Conservation (phyloP, 345 rosid genomes). For the Noccaea caerulescens region DNA sequence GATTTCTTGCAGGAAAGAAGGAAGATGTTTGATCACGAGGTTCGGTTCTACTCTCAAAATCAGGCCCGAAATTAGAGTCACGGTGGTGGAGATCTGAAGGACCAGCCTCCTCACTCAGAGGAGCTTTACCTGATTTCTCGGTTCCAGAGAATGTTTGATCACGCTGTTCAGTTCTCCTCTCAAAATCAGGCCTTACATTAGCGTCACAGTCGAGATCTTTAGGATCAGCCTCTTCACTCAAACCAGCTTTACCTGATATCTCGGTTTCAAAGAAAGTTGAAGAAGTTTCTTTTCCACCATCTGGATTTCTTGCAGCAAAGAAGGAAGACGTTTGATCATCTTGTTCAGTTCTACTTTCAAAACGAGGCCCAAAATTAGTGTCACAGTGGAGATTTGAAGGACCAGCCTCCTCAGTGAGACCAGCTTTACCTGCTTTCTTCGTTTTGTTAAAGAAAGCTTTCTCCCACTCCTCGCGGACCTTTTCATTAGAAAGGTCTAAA, state of each 20-base stretch:
- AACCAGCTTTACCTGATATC: not conserved
- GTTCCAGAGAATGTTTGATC: slow-evolving; percentile 18
- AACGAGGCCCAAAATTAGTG: slow-evolving; percentile 32
- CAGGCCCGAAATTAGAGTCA: slow-evolving; percentile 37
- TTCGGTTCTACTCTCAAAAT: slow-evolving; percentile 37
- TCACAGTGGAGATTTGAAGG: slow-evolving; percentile 30
- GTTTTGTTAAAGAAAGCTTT: slow-evolving; percentile 54
- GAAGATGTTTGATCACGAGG: slow-evolving; percentile 34
- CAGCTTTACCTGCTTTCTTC: slow-evolving; percentile 44
- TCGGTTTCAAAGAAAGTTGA: slow-evolving; percentile 29
- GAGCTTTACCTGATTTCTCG: slow-evolving; percentile 27
- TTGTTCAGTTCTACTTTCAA: slow-evolving; percentile 39
- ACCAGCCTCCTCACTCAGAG: slow-evolving; percentile 35
- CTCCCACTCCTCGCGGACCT: slow-evolving; percentile 72
- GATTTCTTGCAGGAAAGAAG: slow-evolving; percentile 38
- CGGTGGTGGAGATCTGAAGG: slow-evolving; percentile 19
- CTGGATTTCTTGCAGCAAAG: slow-evolving; percentile 37
- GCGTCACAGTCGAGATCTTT: slow-evolving; percentile 28
- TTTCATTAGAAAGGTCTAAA: slow-evolving; percentile 60
- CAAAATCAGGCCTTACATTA: slow-evolving; percentile 31
- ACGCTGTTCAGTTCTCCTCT: slow-evolving; percentile 35
- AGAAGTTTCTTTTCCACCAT: slow-evolving; percentile 39
- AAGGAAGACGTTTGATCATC: slow-evolving; percentile 30
- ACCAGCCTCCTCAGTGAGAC: slow-evolving; percentile 35
- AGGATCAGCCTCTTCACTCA: slow-evolving; percentile 25